These are phyloP conservation scores for Arthrobotrys iridis DNA, from an alignment of 2,329 filamentous ascomycete species.

Conservation along the genomic window DNA sequence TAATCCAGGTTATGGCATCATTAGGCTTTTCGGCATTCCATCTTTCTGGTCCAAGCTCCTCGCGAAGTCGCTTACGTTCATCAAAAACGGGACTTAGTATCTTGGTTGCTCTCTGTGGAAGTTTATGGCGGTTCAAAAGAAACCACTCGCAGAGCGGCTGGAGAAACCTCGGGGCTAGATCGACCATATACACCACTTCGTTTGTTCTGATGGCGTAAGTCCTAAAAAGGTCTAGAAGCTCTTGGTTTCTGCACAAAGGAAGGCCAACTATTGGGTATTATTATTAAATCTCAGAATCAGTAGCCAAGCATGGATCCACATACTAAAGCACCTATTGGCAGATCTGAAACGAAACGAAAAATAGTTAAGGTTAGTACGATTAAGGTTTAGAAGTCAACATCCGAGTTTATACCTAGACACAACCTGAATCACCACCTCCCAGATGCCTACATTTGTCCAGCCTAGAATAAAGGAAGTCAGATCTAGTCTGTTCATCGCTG, in stretches of 20 bases:
- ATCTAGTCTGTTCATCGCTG: no score
- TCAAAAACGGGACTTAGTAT: constrained; percentile 24
- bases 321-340: constrained; percentile 53
- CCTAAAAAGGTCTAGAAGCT: constrained; percentile 47
- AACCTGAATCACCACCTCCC: constrained; percentile 51
- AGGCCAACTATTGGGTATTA: constrained; percentile 35
- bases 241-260: constrained; percentile 55
- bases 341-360: neutral
- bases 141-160: constrained; percentile 28
- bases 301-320: neutral
- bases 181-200: constrained; percentile 25
- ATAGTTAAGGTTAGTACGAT: neutral
- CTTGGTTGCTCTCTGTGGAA: constrained; percentile 18
- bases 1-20: constrained; percentile 55
- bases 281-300: no score
- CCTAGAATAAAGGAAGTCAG: no score
- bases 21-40: constrained; percentile 32
- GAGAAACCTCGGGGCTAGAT: constrained; percentile 44
- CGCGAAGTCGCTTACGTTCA: neutral
- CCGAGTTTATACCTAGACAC: constrained; percentile 17
- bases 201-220: constrained; percentile 33
- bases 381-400: neutral
- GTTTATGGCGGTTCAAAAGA: constrained; percentile 21
- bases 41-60: constrained; percentile 24
- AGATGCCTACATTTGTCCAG: constrained; percentile 53